A percentile compares a stretch with the other conserved stretches of the same genome.
Conservation (phyloP, 2,329 filamentous ascomycete genomes). For the Fusarium buxicola region DNA sequence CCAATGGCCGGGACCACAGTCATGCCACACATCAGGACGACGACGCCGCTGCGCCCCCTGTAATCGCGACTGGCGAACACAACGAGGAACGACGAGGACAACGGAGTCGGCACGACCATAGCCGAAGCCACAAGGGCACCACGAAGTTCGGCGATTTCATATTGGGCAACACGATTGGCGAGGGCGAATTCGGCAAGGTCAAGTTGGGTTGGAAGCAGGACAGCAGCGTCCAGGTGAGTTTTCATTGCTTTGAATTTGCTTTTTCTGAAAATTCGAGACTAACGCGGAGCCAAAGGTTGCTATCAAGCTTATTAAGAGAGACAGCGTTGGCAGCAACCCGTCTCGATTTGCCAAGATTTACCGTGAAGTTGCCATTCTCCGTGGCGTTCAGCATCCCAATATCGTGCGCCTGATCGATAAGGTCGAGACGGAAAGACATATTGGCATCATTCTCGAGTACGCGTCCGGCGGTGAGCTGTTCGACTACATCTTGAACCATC, state of each 20-base stretch:
- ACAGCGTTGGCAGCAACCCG: constrained; percentile 88
- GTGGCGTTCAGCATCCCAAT: constrained; percentile 90
- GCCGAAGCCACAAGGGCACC: constrained; percentile 67
- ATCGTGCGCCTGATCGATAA: constrained; percentile 98
- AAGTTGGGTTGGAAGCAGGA: constrained; percentile 99
- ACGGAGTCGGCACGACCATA: constrained; percentile 71
- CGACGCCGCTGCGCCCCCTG: constrained; percentile 61
- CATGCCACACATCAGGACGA: constrained; percentile 44
- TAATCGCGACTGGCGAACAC: constrained; percentile 57
- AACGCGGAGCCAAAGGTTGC: constrained; percentile 72
- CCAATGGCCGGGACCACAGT: constrained; percentile 46
- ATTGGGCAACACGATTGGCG: constrained; percentile 93
- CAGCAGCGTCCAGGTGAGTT: constrained; percentile 79
- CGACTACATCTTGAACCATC: constrained; percentile 96
- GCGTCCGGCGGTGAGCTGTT: constrained; percentile 97
- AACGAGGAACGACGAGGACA: constrained; percentile 62
- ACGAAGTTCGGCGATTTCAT: constrained; percentile 97
- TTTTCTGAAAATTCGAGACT: constrained; percentile 13
- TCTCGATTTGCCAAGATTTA: constrained; percentile 95
- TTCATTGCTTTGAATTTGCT: neutral
- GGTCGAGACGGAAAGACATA: constrained; percentile 96
- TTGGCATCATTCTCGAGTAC: constrained; percentile 98
- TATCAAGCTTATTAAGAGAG: constrained; percentile 96
- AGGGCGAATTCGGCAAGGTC: constrained; percentile 98
- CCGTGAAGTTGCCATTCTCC: constrained; percentile 92